Evolutionary conservation across 2,329 filamentous ascomycete species (phyloP).

Genomic region (Ceratocystis ficicola): DNA sequence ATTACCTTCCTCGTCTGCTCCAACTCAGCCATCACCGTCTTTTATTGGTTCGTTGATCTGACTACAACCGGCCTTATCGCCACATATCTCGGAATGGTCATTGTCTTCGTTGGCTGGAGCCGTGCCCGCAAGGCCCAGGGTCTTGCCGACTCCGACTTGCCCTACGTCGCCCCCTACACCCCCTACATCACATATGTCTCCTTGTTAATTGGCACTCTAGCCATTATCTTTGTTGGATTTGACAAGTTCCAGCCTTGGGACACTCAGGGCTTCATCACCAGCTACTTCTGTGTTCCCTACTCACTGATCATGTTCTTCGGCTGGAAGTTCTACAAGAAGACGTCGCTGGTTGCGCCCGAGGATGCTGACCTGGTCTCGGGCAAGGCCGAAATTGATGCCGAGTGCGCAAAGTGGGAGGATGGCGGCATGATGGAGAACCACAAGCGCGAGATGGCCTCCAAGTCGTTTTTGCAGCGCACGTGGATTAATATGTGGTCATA

Average conservation of each 20-base stretch:
- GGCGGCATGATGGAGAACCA: constrained; percentile 38
- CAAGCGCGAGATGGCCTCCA: constrained; percentile 29
- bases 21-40: constrained; percentile 37
- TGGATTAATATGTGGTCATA: constrained; percentile 34
- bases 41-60: constrained; percentile 44
- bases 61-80: constrained; percentile 48
- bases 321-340: constrained; percentile 55
- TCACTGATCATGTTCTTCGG: constrained; percentile 46
- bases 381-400: constrained; percentile 52
- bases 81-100: constrained; percentile 46
- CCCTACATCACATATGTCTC: constrained; percentile 15
- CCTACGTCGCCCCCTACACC: constrained; percentile 37
- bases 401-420: constrained; percentile 35
- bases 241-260: constrained; percentile 42
- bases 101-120: constrained; percentile 38
- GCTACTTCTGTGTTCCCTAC: constrained; percentile 43
- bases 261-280: constrained; percentile 33
- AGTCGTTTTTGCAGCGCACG: constrained; percentile 29
- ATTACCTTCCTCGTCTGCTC: constrained; percentile 42
- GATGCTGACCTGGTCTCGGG: constrained; percentile 52
- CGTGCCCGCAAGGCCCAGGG: constrained; percentile 43
- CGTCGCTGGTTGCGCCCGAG: constrained; percentile 41
- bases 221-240: constrained; percentile 46
- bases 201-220: constrained; percentile 37
- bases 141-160: constrained; percentile 36